Base-by-base conservation (phyloP, 192 early-diverging fungal genomes). In the Podochytrium sp. region DNA sequence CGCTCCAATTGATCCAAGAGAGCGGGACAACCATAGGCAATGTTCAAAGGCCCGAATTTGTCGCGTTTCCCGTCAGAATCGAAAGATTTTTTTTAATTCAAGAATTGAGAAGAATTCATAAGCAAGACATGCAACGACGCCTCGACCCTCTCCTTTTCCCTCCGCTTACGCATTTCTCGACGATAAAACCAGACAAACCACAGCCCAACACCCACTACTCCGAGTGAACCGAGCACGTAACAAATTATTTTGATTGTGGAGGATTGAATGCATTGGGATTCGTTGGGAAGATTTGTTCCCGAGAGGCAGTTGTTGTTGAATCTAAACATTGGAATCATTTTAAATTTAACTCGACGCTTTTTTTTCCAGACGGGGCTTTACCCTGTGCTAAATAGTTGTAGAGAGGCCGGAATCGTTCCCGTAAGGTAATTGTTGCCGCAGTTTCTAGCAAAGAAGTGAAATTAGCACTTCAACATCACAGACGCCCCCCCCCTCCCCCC, bases 301-400 rank as follows among this genome's bases (percentile, higher is more conserved):
- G 52, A 25, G 30, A 55, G 25, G 52, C 52, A 55, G 52, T 55
- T 55, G 52, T 55, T 55, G 30, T 55, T 10, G 52, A 55, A 47
- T 16, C 43, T 47, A 20, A 20, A 20, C 12, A 47, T 47, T 16
- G 10, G 0, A 16, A 20, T 20, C 10, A 20, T 47, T 47, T 20
- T 16, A 47, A 16, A 47, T 20, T 47, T 20, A 20, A 47, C 20
- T 10, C 43, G 0, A 47, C n/a, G 43, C 12, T 47, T 47, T n/a
- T n/a, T n/a, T n/a, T n/a, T n/a, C n/a, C 12, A 47, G 43, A 47
- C 10, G n/a, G 43, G n/a, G 10, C 12, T 20, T 47, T 47, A 47
- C 43, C 43, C 43, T 10, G 10, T 47, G 10, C 10, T 47, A 20
- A 47, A 47, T 47, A 47, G n/a, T 16, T 10, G 12, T 20, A 47